phyloP scores from a whole-genome alignment of 1,284 basidiomycete genomes.

The Veloboletus limbatus region DNA sequence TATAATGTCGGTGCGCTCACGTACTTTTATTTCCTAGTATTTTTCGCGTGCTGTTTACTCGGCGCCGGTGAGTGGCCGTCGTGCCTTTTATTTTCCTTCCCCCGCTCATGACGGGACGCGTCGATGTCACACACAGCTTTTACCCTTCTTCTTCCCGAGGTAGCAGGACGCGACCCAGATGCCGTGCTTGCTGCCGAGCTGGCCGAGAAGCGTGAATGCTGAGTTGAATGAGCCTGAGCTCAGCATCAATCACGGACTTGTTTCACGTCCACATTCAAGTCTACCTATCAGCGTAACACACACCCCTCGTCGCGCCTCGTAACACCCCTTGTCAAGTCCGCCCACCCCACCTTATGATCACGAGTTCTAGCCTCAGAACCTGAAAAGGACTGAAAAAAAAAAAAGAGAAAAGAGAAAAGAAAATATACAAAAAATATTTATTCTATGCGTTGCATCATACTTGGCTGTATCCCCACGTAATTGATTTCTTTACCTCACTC shows the following conservation, averaged over 20 bases:
- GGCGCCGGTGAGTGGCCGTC: slow-evolving; percentile 42
- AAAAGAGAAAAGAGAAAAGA: too few relatives aligned
- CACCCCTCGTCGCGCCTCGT: too few relatives aligned
- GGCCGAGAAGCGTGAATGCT: slow-evolving; percentile 23
- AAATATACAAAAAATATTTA: too few relatives aligned
- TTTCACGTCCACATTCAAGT: neutral
- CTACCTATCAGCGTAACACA: too few relatives aligned
- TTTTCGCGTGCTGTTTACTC: slow-evolving; percentile 56
- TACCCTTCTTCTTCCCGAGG: slow-evolving; percentile 79
- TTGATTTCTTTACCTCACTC: too few relatives aligned
- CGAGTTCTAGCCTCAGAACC: too few relatives aligned
- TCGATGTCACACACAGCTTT: slow-evolving; percentile 37
- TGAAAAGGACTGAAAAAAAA: too few relatives aligned
- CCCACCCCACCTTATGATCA: too few relatives aligned
- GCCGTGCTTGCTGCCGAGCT: slow-evolving; percentile 56
- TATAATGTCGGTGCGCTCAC: slow-evolving; percentile 5
- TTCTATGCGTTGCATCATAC: too few relatives aligned
- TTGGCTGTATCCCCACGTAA: too few relatives aligned
- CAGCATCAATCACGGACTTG: too few relatives aligned
- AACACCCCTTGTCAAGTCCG: too few relatives aligned
- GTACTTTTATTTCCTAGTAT: slow-evolving; percentile 39
- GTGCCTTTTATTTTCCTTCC: neutral
- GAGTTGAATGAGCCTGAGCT: neutral
- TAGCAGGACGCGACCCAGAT: slow-evolving; percentile 73
- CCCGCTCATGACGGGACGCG: neutral